phyloP scores from a whole-genome alignment of 2,329 filamentous ascomycete species.

The Trichophaea hybrida region DNA sequence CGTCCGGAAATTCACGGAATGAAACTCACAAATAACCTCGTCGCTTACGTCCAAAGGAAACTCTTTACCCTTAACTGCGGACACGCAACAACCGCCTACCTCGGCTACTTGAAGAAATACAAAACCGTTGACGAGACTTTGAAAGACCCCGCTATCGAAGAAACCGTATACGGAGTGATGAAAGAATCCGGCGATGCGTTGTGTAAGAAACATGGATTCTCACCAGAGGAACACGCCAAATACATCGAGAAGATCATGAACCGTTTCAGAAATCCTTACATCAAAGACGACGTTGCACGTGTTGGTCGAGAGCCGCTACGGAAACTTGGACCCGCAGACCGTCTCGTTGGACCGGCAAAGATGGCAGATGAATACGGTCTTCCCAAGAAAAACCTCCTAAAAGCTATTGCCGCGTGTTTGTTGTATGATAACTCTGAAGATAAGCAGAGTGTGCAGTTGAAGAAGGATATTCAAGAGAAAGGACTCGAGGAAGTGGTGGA shows the following conservation, averaged over 20 bases:
- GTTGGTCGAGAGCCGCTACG: conserved; percentile 88
- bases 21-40: conserved; percentile 81
- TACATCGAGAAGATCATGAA: conserved; percentile 88
- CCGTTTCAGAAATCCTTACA: conserved; percentile 32
- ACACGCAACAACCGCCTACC: conserved; percentile 91
- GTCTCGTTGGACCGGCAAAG: conserved; percentile 86
- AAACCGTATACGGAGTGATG: conserved; percentile 64
- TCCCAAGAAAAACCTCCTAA: conserved; percentile 51
- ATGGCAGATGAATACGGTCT: conserved; percentile 65
- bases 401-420: conserved; percentile 78
- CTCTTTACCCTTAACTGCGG: conserved; percentile 98
- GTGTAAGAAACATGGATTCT: conserved; percentile 70
- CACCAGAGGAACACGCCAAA: conserved; percentile 56
- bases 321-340: conserved; percentile 89
- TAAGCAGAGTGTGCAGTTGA: conserved; percentile 73
- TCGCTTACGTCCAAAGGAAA: conserved; percentile 97
- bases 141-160: conserved; percentile 62
- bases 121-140: conserved; percentile 80
- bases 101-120: conserved; percentile 76
- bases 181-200: conserved; percentile 79
- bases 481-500: conserved; percentile 59
- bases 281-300: conserved; percentile 66
- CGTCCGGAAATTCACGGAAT: conserved; percentile 60
- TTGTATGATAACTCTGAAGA: conserved; percentile 92
- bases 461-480: conserved; percentile 66